Base-by-base conservation (phyloP, 192 early-diverging fungal species). In the Umbelopsis vinacea region DNA sequence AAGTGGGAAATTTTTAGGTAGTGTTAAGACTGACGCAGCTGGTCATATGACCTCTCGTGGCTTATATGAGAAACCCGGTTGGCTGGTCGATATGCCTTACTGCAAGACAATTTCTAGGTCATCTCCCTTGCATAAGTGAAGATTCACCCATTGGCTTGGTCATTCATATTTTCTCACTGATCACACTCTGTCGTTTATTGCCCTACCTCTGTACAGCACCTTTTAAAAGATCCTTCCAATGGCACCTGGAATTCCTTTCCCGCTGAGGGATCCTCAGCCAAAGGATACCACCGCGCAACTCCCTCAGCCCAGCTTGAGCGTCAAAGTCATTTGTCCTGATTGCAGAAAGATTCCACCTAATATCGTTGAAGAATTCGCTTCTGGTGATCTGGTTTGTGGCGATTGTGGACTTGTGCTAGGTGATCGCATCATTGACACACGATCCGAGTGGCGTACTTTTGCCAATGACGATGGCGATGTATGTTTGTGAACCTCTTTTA, bases 381-480 rank as follows among this genome's bases (percentile, higher is more conserved):
- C 88, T 46, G 95, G 93, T 6, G 97, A 97, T 74, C 73, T 96
- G 40, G 86, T 99, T 24, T 99, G 97, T 82, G 94, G 91, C 19
- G 90, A 92, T 79, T 99, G 97, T 81, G 95, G 94, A 17, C 74
- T 94, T 5, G 91, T 93, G 9, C 85, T 98, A 3, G 93, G 92
- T 15, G 89, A 96, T 74, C 86, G 95, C 21, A 89, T 98, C 72
- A 95, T 96, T 70, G 95, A 95, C 76, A 95, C 97, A 33, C 89
- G 96, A 12, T 95, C 93, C 2, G 97, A 99, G 78, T 99, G 97
- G 97, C 91, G 97, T 57, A 99, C 96, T 24, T 95, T 96, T 75
- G 89, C 93, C 23, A 94, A 95, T 76, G 95, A 95, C 69, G 95
- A 90, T 72, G 92, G 90, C 53, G 93, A 94, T 75, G 76, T 78